Conservation (phyloP, 805 yeast species). For the Teunomyces atbi region DNA sequence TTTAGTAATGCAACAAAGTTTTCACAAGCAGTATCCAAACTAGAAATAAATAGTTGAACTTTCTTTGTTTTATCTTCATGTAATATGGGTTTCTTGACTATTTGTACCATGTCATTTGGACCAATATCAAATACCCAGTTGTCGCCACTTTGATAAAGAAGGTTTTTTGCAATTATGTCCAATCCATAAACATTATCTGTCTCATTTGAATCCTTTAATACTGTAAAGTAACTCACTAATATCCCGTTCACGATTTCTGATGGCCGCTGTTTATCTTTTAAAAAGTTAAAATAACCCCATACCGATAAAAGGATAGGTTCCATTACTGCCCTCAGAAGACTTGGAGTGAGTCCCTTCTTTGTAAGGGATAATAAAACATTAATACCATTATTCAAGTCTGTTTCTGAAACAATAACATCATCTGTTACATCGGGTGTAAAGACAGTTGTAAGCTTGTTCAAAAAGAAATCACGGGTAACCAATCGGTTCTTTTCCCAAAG, state of each 20-base stretch:
- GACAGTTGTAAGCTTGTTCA: slow-evolving; percentile 46
- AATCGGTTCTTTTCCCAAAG: slow-evolving; percentile 49
- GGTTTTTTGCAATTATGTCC: slow-evolving; percentile 32
- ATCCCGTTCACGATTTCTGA: slow-evolving; percentile 35
- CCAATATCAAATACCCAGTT: slow-evolving; percentile 45
- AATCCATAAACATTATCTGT: slow-evolving; percentile 19
- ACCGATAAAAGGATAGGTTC: slow-evolving; percentile 30
- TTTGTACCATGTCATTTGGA: slow-evolving; percentile 37
- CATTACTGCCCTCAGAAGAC: slow-evolving; percentile 22
- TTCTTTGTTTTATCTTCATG: slow-evolving; percentile 19
- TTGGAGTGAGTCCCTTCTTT: slow-evolving; percentile 33
- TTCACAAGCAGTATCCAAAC: slow-evolving; percentile 26
- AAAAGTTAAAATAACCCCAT: slow-evolving; percentile 48
- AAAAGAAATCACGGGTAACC: slow-evolving; percentile 59
- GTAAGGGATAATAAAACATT: slow-evolving; percentile 66
- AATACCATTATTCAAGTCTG: slow-evolving; percentile 56
- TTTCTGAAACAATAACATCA: slow-evolving; percentile 41
- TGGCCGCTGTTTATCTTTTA: slow-evolving; percentile 27
- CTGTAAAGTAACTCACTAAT: slow-evolving; percentile 36
- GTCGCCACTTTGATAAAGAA: slow-evolving; percentile 28
- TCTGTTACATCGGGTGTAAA: slow-evolving; percentile 34
- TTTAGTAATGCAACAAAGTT: slow-evolving; percentile 43
- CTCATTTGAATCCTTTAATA: slow-evolving; percentile 18
- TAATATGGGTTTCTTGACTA: slow-evolving; percentile 10
- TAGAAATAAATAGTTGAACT: slow-evolving; percentile 25